These are phyloP conservation scores for Eucalyptus curtisii DNA, from an alignment of 345 rosid species.

Conservation along the genomic window DNA sequence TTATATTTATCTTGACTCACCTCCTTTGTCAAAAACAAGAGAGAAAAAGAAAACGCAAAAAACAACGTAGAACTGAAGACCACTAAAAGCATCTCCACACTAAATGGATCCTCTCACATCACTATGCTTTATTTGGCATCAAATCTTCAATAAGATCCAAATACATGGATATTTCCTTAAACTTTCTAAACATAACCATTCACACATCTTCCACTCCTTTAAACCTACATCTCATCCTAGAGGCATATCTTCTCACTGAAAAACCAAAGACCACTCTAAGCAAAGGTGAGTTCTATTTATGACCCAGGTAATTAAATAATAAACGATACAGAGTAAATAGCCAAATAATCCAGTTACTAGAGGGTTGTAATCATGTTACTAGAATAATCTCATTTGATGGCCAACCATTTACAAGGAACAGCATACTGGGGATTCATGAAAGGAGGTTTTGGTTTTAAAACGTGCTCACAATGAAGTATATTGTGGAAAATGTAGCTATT, in stretches of 20 bases:
- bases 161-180: neutral
- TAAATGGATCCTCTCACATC: neutral
- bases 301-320: neutral
- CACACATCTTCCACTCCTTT: neutral
- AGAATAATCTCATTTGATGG: neutral
- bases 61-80: neutral
- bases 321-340: neutral
- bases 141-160: neutral
- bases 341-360: neutral
- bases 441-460: neutral
- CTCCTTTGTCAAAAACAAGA: neutral
- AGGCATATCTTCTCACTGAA: neutral
- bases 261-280: neutral
- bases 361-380: neutral
- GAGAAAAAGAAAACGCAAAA: neutral
- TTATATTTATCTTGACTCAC: neutral
- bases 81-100: neutral
- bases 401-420: neutral
- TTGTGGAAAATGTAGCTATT: slow-evolving; percentile 26
- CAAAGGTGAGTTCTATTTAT: neutral
- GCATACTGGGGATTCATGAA: neutral
- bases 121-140: neutral
- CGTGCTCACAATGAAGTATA: slow-evolving; percentile 18
- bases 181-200: neutral
- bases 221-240: neutral